Conservation (phyloP, 345 rosid genomes). For the Eucalyptus cladocalyx region DNA sequence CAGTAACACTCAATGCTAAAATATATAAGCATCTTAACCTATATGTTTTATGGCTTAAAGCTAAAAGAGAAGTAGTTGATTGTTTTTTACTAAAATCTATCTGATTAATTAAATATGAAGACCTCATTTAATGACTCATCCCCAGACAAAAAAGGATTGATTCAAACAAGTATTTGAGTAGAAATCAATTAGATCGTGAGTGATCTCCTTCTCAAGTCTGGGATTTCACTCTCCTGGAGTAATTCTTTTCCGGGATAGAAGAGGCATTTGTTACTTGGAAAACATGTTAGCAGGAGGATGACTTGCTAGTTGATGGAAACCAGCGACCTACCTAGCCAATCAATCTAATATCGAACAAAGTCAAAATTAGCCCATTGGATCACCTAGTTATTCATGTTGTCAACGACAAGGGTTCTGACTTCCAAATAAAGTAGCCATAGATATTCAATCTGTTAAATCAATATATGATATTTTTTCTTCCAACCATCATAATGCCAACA, state of each 20-base stretch:
- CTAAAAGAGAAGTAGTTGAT: background rate
- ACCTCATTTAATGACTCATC: background rate
- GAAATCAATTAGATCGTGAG: background rate
- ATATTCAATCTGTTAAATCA: background rate
- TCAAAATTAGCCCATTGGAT: background rate
- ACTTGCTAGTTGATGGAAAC: background rate
- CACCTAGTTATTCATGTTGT: background rate
- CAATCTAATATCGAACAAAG: background rate
- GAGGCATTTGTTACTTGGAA: background rate
- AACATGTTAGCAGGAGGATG: background rate
- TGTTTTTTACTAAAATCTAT: background rate
- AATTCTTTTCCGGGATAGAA: background rate
- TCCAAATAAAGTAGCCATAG: background rate
- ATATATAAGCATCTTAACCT: background rate
- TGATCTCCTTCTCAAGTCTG: background rate
- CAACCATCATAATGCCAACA: background rate
- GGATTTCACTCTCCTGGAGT: background rate
- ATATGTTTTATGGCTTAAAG: background rate
- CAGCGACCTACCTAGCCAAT: background rate
- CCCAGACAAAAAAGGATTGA: background rate
- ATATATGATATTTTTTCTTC: background rate
- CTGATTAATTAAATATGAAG: background rate
- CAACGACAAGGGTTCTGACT: background rate
- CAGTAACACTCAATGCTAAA: background rate
- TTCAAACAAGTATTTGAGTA: background rate